Evolutionary conservation across 768 basidiomycete genomes (phyloP).

Genomic region (Suillus tomentosus): DNA sequence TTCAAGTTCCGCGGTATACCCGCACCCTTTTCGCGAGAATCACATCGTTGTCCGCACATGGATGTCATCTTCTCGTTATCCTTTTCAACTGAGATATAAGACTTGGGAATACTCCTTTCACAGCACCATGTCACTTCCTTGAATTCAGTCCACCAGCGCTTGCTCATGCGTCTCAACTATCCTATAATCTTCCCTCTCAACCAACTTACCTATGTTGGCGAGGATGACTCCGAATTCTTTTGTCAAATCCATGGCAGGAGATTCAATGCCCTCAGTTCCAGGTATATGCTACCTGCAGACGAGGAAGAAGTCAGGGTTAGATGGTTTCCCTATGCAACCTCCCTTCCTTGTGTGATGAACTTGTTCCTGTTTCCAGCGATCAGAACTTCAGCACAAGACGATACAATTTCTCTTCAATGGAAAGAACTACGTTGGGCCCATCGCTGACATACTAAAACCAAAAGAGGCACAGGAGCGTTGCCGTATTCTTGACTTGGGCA

Average conservation of each 20-base stretch:
- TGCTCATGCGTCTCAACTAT: constrained; percentile 33
- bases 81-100: constrained; percentile 32
- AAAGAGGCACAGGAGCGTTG: constrained; percentile 32
- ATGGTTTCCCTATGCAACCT: constrained; percentile 3
- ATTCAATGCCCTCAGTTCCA: constrained; percentile 55
- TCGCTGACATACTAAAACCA: constrained; percentile 52
- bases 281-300: constrained; percentile 68
- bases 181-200: constrained; percentile 37
- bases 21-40: constrained; percentile 24
- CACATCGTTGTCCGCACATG: constrained; percentile 23
- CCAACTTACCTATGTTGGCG: constrained; percentile 40
- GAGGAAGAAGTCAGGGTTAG: constrained; percentile 63
- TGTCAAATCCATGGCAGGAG: constrained; percentile 51
- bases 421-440: constrained; percentile 67
- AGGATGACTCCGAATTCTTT: constrained; percentile 56
- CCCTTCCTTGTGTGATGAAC: constrained; percentile 6
- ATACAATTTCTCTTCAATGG: constrained; percentile 67
- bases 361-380: constrained; percentile 46
- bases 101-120: constrained; percentile 19
- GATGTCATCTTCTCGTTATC: constrained; percentile 35
- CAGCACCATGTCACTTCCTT: constrained; percentile 26
- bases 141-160: constrained; percentile 4
- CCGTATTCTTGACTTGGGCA: constrained; percentile 67
- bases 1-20: constrained; percentile 37
- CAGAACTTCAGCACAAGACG: constrained; percentile 62